Evolutionary conservation across 2,329 filamentous ascomycete species (phyloP).

Genomic region (Penicillium sp.): DNA sequence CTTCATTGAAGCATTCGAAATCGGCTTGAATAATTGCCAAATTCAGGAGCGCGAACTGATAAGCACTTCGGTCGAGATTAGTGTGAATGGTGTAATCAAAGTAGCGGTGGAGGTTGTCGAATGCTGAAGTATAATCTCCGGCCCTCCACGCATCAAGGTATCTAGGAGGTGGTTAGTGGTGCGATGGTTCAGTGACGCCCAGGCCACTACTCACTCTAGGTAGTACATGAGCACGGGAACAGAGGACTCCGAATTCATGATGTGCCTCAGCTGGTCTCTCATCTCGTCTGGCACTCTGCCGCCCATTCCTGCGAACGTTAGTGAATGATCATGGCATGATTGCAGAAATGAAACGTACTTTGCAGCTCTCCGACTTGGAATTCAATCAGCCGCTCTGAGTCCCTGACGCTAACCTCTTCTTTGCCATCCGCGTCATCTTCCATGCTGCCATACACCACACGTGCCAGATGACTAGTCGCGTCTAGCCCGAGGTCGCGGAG

Average conservation of each 20-base stretch:
- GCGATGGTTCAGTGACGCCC: neutral
- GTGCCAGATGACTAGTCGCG: conserved; percentile 50
- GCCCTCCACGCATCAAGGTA: conserved; percentile 92
- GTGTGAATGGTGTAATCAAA: conserved; percentile 96
- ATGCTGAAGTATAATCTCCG: conserved; percentile 85
- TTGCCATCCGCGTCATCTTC: conserved; percentile 44
- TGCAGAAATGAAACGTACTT: conserved; percentile 51
- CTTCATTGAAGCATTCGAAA: conserved; percentile 88
- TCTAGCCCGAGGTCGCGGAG: conserved; percentile 61
- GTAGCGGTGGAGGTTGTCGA: conserved; percentile 89
- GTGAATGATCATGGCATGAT: conserved; percentile 1
- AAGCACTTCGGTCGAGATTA: conserved; percentile 72
- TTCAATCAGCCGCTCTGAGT: conserved; percentile 77
- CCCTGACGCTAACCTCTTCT: conserved; percentile 67
- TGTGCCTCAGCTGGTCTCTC: conserved; percentile 66
- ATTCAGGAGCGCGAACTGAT: conserved; percentile 93
- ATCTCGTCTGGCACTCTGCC: conserved; percentile 75
- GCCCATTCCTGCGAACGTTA: conserved; percentile 64
- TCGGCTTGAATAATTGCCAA: conserved; percentile 91
- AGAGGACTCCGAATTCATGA: conserved; percentile 67
- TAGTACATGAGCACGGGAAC: conserved; percentile 76
- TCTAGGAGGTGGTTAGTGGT: conserved; percentile 44
- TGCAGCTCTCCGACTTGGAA: conserved; percentile 90
- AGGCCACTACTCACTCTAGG: conserved; percentile 56
- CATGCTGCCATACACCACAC: conserved; percentile 54